Percentiles rank a stretch among this genome's conserved stretches.
phyloP scores from a whole-genome alignment of 2,329 filamentous ascomycete species.

The Cercospora sp. region DNA sequence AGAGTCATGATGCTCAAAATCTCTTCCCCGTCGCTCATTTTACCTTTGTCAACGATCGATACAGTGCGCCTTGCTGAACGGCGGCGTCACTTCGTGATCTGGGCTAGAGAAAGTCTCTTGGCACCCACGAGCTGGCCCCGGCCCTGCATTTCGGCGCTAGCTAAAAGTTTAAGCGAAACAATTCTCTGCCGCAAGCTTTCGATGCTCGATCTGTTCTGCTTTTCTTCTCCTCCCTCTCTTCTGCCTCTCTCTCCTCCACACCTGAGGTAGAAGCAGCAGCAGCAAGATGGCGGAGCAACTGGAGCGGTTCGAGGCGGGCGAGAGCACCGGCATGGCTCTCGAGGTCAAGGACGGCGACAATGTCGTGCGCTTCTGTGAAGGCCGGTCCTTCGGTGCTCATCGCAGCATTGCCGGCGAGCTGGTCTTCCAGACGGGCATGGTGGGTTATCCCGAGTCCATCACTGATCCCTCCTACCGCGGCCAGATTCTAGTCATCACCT shows the following conservation, averaged over 20 bases:
- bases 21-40: neutral
- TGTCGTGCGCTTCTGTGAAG: slow-evolving; percentile 66
- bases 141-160: slow-evolving; percentile 1
- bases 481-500: slow-evolving; percentile 95
- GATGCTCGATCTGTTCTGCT: neutral
- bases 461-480: slow-evolving; percentile 85
- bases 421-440: slow-evolving; percentile 99
- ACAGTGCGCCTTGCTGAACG: neutral
- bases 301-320: slow-evolving; percentile 27
- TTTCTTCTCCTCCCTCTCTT: slow-evolving; percentile 2
- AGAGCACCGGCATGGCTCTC: slow-evolving; percentile 62
- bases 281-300: slow-evolving; percentile 32
- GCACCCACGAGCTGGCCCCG: neutral
- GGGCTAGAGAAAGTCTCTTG: neutral
- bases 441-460: slow-evolving; percentile 93
- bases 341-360: slow-evolving; percentile 86
- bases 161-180: slow-evolving; percentile 6
- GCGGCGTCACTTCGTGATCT: slow-evolving; percentile 12
- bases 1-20: neutral
- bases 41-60: slow-evolving; percentile 1
- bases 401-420: slow-evolving; percentile 95
- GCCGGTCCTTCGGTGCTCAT: slow-evolving; percentile 92
- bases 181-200: slow-evolving; percentile 9
- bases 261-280: slow-evolving; percentile 16
- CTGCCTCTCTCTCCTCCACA: slow-evolving; percentile 9